Percentiles rank a stretch among this genome's conserved stretches.
Conservation (phyloP, 23 red algal species). For the Chondrus crispus region DNA sequence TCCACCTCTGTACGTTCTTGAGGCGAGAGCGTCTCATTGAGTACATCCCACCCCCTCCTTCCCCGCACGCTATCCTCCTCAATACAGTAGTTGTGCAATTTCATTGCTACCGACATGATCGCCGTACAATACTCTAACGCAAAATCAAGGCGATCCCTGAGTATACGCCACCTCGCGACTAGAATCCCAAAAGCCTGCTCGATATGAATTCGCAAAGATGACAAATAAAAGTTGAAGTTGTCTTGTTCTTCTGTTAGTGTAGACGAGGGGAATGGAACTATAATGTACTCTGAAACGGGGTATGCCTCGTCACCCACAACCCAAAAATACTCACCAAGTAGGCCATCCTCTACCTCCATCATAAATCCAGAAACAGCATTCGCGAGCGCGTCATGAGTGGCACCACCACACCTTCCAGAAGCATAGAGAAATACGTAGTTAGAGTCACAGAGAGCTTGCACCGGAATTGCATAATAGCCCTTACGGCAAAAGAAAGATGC, state of each 20-base stretch:
- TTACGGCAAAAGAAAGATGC: background rate
- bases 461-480: background rate
- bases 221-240: background rate
- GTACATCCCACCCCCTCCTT: too few relatives aligned
- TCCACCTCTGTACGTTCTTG: too few relatives aligned
- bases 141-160: too few relatives aligned
- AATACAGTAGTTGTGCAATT: background rate
- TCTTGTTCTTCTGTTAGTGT: background rate
- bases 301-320: background rate
- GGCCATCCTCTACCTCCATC: background rate
- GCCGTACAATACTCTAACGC: background rate
- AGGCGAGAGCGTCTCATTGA: too few relatives aligned
- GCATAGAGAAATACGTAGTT: background rate
- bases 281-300: background rate
- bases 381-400: background rate
- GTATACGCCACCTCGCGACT: too few relatives aligned
- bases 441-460: background rate
- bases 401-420: background rate
- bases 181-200: background rate
- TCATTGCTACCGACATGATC: background rate
- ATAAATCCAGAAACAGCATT: background rate
- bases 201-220: background rate
- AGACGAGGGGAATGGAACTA: background rate
- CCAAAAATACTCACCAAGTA: background rate
- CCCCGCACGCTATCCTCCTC: too few relatives aligned